These are phyloP conservation scores for Leptodermis oblonga DNA, from an alignment of 257 asterid species.

Conservation along the genomic window DNA sequence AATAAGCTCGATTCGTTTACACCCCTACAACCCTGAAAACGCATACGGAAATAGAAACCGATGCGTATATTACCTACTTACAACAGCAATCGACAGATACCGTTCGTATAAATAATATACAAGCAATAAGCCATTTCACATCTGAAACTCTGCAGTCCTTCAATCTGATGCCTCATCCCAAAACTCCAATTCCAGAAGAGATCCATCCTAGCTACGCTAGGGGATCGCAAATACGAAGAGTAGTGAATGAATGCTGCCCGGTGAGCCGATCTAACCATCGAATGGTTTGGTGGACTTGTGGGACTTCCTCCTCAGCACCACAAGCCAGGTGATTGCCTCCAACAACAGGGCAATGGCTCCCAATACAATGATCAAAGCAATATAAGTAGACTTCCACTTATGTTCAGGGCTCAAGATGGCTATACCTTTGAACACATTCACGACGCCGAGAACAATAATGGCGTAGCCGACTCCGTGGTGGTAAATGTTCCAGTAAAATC, in stretches of 20 bases:
- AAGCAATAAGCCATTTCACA: conserved; percentile 4
- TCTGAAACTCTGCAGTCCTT: neutral
- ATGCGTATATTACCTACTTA: no score
- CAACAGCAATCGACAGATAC: no score
- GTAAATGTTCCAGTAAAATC: conserved; percentile 81
- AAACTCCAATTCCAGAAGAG: neutral
- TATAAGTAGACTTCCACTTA: conserved; percentile 63
- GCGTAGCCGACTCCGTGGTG: conserved; percentile 67
- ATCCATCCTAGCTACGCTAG: neutral
- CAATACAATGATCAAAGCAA: conserved; percentile 36
- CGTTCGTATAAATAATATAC: neutral
- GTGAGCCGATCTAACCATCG: conserved; percentile 38
- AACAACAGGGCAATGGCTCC: conserved; percentile 48
- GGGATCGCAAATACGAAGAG: conserved; percentile 27
- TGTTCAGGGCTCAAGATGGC: conserved; percentile 51
- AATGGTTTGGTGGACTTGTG: conserved; percentile 50
- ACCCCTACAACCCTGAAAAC: no score
- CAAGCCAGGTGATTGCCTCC: conserved; percentile 71
- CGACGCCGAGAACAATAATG: conserved; percentile 51
- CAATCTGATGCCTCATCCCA: neutral
- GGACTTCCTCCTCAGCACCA: conserved; percentile 50
- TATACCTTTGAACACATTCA: conserved; percentile 79
- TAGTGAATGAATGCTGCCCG: conserved; percentile 36
- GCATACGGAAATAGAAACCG: no score
- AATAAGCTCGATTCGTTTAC: no score